phyloP scores from a whole-genome alignment of 2,329 filamentous ascomycete species.

The Nigrospora sphaerica region DNA sequence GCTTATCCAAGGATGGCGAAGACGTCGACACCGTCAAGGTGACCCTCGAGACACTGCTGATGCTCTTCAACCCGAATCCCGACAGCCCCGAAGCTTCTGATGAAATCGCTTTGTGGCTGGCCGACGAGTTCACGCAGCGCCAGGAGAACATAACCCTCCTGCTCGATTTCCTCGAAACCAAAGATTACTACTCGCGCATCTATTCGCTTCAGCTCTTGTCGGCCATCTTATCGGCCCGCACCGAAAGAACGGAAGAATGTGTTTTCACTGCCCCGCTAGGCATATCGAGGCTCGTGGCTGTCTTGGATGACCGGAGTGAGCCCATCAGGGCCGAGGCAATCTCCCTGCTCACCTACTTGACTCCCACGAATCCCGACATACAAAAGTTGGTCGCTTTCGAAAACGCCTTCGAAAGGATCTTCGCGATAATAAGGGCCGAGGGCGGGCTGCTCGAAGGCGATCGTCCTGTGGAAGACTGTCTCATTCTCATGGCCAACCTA shows the following conservation, averaged over 20 bases:
- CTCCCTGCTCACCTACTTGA: slow-evolving; percentile 80
- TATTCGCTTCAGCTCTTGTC: slow-evolving; percentile 87
- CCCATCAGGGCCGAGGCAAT: slow-evolving; percentile 84
- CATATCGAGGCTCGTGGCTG: slow-evolving; percentile 75
- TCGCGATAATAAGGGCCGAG: slow-evolving; percentile 73
- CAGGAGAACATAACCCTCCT: slow-evolving; percentile 94
- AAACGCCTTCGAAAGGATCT: slow-evolving; percentile 83
- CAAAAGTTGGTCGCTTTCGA: slow-evolving; percentile 96
- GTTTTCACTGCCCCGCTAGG: slow-evolving; percentile 84
- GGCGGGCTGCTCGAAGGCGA: slow-evolving; percentile 78
- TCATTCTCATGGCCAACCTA: slow-evolving; percentile 85
- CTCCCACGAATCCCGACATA: slow-evolving; percentile 77
- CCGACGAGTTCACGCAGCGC: slow-evolving; percentile 94
- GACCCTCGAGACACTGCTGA: slow-evolving; percentile 87
- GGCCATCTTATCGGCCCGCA: slow-evolving; percentile 76
- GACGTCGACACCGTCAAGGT: slow-evolving; percentile 96
- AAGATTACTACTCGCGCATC: slow-evolving; percentile 83
- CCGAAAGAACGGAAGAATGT: slow-evolving; percentile 90
- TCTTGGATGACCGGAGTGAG: slow-evolving; percentile 79
- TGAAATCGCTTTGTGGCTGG: slow-evolving; percentile 91
- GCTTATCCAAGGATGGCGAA: slow-evolving; percentile 78
- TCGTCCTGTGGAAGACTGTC: slow-evolving; percentile 83
- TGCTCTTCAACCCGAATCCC: slow-evolving; percentile 72
- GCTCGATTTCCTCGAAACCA: slow-evolving; percentile 79
- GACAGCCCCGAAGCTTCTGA: slow-evolving; percentile 87